A percentile compares a stretch with the other conserved stretches of the same genome.
Evolutionary conservation across 257 asterid species (phyloP).

Genomic region (Scutellaria minor): DNA sequence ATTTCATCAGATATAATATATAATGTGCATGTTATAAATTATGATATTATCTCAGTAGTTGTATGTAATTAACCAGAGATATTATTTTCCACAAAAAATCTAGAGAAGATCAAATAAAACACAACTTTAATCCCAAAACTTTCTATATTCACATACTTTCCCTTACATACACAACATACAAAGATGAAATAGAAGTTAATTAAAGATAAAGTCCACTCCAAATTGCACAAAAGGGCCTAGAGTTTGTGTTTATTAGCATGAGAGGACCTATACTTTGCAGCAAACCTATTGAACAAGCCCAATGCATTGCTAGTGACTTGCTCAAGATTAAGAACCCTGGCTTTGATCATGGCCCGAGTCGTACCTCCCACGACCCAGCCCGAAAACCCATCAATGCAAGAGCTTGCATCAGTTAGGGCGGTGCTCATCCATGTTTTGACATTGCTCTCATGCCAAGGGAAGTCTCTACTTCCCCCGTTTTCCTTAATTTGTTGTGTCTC

Average conservation of each 20-base stretch:
- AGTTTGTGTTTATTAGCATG: slow-evolving; percentile 19
- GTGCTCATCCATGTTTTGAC: slow-evolving; percentile 65
- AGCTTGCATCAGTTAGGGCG: slow-evolving; percentile 55
- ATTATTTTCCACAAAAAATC: no score
- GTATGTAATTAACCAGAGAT: no score
- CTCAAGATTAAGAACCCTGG: slow-evolving; percentile 61
- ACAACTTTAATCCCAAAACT: slow-evolving; percentile 22
- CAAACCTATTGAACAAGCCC: slow-evolving; percentile 60
- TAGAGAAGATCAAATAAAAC: not conserved
- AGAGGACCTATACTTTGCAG: slow-evolving; percentile 48
- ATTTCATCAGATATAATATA: no score
- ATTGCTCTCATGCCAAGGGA: slow-evolving; percentile 67
- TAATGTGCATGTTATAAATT: no score
- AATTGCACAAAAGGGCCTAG: slow-evolving; percentile 22
- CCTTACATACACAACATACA: not conserved
- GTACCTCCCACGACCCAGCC: slow-evolving; percentile 52
- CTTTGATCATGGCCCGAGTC: slow-evolving; percentile 51
- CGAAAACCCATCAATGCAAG: slow-evolving; percentile 59
- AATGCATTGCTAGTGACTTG: slow-evolving; percentile 62
- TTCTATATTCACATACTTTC: slow-evolving; percentile 24
- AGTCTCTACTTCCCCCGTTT: slow-evolving; percentile 35
- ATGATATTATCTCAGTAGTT: no score
- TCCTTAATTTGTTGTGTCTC: slow-evolving; percentile 53
- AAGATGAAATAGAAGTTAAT: not conserved
- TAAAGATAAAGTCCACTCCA: slow-evolving; percentile 1